A percentile compares a stretch with the other conserved stretches of the same genome.
phyloP scores from a whole-genome alignment of 2,329 filamentous ascomycete species.

The Cordyceps cateniannulata region DNA sequence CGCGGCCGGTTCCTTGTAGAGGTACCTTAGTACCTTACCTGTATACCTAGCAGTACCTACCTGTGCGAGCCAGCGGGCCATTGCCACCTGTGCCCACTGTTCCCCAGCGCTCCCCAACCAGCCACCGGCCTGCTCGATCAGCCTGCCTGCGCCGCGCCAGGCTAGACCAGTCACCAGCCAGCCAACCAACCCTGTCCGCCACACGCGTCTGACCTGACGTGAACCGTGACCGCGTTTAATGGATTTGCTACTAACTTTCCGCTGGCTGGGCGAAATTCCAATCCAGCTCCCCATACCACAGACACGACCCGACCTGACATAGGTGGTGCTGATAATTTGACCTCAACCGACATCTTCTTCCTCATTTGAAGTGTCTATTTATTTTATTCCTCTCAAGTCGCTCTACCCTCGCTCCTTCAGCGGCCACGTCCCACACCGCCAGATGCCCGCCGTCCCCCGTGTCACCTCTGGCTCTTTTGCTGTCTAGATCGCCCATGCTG shows the following conservation, averaged over 20 bases:
- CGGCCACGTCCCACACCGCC: background rate
- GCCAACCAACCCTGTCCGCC: background rate
- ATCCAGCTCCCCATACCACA: slow-evolving; percentile 1
- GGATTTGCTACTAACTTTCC: slow-evolving; percentile 6
- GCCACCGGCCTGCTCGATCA: background rate
- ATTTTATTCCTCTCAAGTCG: background rate
- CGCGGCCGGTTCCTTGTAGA: no score
- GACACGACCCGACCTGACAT: background rate
- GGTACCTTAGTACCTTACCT: no score
- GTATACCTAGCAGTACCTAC: no score
- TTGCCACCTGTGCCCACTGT: no score
- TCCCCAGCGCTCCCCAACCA: background rate
- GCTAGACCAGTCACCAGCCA: background rate
- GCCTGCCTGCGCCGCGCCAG: background rate
- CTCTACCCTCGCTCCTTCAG: background rate
- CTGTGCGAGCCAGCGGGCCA: no score
- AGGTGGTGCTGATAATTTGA: background rate
- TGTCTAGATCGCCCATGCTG: slow-evolving; percentile 35
- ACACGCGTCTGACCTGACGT: slow-evolving; percentile 15
- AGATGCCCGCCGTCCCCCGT: slow-evolving; percentile 2
- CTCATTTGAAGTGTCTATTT: background rate
- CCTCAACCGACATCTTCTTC: background rate
- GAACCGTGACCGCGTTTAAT: slow-evolving; percentile 17
- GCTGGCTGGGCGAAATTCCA: slow-evolving; percentile 7
- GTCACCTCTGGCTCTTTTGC: slow-evolving; percentile 17